These are phyloP conservation scores for Dictyostelium brefeldianum DNA, from an alignment of 78 protist species.

Conservation along the genomic window DNA sequence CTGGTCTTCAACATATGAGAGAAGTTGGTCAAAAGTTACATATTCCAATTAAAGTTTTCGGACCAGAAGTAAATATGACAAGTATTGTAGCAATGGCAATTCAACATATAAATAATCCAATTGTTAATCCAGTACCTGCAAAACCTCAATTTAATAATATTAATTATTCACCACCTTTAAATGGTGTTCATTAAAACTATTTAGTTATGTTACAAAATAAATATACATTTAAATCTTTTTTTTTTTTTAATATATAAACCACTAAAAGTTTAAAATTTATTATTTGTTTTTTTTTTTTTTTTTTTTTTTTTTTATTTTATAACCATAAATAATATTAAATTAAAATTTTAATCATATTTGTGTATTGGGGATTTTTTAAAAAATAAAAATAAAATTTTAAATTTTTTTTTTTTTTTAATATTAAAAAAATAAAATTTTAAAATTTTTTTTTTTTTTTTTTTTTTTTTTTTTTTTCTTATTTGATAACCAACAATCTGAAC, in stretches of 20 bases:
- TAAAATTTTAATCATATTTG: no score
- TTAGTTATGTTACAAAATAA: not conserved
- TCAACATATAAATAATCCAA: constrained; percentile 28
- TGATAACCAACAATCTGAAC: no score
- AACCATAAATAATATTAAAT: no score
- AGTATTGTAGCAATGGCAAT: constrained; percentile 71
- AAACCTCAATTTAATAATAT: not conserved
- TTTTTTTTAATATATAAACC: not conserved
- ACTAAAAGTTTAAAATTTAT: no score
- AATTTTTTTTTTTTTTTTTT: no score
- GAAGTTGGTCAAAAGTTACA: constrained; percentile 73
- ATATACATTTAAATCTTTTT: not conserved
- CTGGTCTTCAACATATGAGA: constrained; percentile 93
- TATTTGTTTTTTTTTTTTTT: no score
- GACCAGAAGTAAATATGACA: constrained; percentile 75
- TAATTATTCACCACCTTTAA: not conserved
- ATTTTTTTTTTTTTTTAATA: not conserved
- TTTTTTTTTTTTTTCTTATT: no score
- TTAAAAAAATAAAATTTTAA: no score
- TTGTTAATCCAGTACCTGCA: not conserved
- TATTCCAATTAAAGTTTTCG: constrained; percentile 74
- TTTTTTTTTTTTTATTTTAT: no score
- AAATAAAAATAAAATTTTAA: not conserved
- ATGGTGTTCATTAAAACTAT: constrained; percentile 21
- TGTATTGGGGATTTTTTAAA: no score